Evolutionary conservation across 495 filamentous ascomycete genomes (phyloP), one percentile per base, ranked within the genome.

Genomic region (Hyaloscypha hepaticicola): DNA sequence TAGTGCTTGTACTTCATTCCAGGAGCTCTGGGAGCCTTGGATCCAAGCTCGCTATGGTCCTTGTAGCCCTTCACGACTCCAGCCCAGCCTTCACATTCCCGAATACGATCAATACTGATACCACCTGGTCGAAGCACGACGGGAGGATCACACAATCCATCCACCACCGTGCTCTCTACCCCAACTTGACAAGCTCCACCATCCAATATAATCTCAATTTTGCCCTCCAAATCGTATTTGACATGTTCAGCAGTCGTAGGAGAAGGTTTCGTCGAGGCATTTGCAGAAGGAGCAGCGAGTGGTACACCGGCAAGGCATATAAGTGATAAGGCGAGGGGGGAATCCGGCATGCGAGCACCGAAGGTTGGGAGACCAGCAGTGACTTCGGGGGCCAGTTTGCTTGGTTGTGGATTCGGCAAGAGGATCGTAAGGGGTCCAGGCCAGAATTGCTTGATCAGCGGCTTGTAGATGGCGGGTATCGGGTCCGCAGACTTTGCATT

Each of bases 1-100:
- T 99, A 99, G 74, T 99, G 95, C 69, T 93, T 89, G 75, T 99
- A 99, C 72, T 99, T 99, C 95, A 99, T 99, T 2, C 95, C 95
- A 9, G 95, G 95, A 2, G 94, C 93, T 61, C 89, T 84, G 6
- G 96, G 94, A 25, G 80, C 78, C 61, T 79, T 74, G 57, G 72
- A 82, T 1, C 78, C 83, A 19, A 73, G 67, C 67, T 87, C 83
- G 19, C 80, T 79, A 25, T 74, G 72, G 67, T 97, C 91, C 64
- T 85, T 83, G 73, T 97, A 96, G 48, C 85, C 94, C 29, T 89
- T 81, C 61, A 78, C 78, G 2, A 91, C 88, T 55, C 83, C 78
- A 70, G 91, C 87, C 95, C 95, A 99, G 3, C 93, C 94, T 3
- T 83, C 76, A 71, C 87, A 92, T 26, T 78, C 67, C 27, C 87